phyloP scores from a whole-genome alignment of 148 eudicot species.

The Bassia scoparia region DNA sequence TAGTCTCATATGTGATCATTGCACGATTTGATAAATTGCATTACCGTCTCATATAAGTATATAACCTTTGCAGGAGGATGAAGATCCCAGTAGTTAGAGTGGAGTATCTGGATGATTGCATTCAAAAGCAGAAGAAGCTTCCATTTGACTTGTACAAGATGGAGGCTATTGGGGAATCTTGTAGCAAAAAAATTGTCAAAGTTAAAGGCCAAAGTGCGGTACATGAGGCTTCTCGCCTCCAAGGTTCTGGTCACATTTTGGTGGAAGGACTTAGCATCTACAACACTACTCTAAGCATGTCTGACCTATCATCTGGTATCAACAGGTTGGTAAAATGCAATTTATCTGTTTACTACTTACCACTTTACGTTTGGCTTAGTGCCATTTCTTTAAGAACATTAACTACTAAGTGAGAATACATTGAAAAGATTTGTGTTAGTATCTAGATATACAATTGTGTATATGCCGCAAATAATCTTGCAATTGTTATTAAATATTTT shows the following conservation, averaged over 20 bases:
- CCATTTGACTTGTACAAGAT: slow-evolving; percentile 73
- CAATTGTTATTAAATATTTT: background rate
- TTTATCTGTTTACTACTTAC: too few relatives aligned
- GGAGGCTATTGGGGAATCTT: slow-evolving; percentile 60
- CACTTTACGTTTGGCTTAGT: background rate
- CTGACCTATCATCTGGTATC: slow-evolving; percentile 83
- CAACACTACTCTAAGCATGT: slow-evolving; percentile 86
- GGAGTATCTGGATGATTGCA: slow-evolving; percentile 70
- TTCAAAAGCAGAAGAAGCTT: slow-evolving; percentile 71
- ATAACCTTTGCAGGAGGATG: slow-evolving; percentile 70
- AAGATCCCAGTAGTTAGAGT: slow-evolving; percentile 84
- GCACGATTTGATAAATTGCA: slow-evolving; percentile 4
- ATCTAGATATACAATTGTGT: background rate
- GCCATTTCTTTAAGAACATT: background rate
- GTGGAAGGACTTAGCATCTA: slow-evolving; percentile 88
- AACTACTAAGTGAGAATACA: too few relatives aligned
- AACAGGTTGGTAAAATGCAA: slow-evolving; percentile 58
- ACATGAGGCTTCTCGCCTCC: slow-evolving; percentile 73
- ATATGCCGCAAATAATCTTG: slow-evolving; percentile 15
- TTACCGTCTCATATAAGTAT: slow-evolving; percentile 9
- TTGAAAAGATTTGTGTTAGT: too few relatives aligned
- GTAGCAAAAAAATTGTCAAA: slow-evolving; percentile 67
- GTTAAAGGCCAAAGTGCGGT: slow-evolving; percentile 94
- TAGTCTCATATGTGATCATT: too few relatives aligned
- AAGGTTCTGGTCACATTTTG: slow-evolving; percentile 87